phyloP scores from a whole-genome alignment of 108 stramenopile species.

The Nitzschia palea region DNA sequence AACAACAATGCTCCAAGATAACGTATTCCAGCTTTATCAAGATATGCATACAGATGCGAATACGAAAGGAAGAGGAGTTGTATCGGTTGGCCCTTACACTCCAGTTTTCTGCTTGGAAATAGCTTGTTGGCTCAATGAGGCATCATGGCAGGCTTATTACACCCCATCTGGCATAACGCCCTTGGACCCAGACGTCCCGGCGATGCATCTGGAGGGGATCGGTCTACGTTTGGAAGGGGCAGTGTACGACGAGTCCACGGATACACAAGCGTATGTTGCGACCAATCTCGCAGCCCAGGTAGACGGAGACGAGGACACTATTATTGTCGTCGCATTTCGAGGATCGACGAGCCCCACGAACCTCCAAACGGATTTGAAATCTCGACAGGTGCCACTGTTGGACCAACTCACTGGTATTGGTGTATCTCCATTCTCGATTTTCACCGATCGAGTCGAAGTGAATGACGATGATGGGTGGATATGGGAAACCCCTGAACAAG shows the following conservation, averaged over 20 bases:
- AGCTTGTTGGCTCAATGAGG: conserved; percentile 85
- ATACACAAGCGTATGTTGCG: conserved; percentile 77
- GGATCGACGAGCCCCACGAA: conserved; percentile 80
- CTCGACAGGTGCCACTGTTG: conserved; percentile 71
- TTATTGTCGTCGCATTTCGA: conserved; percentile 91
- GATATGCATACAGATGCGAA: conserved; percentile 36
- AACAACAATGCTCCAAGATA: conserved; percentile 20
- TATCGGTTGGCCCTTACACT: conserved; percentile 47
- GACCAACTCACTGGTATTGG: conserved; percentile 56
- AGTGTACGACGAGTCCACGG: conserved; percentile 67
- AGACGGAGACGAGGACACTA: conserved; percentile 81
- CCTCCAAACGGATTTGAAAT: conserved; percentile 77
- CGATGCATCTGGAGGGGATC: conserved; percentile 73
- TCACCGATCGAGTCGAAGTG: conserved; percentile 44
- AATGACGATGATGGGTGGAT: conserved; percentile 39
- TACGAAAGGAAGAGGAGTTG: conserved; percentile 41
- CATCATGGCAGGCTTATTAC: conserved; percentile 92
- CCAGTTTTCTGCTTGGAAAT: conserved; percentile 89
- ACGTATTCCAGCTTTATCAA: conserved; percentile 29
- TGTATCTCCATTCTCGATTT: conserved; percentile 48
- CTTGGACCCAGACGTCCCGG: conserved; percentile 41
- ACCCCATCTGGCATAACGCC: conserved; percentile 55
- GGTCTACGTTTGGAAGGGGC: conserved; percentile 73
- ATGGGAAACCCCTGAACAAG: conserved; percentile 27
- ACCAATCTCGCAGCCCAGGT: conserved; percentile 61